These are phyloP conservation scores for Stentor roeselii DNA, from an alignment of 73 alveolate genomes.

Conservation along the genomic window DNA sequence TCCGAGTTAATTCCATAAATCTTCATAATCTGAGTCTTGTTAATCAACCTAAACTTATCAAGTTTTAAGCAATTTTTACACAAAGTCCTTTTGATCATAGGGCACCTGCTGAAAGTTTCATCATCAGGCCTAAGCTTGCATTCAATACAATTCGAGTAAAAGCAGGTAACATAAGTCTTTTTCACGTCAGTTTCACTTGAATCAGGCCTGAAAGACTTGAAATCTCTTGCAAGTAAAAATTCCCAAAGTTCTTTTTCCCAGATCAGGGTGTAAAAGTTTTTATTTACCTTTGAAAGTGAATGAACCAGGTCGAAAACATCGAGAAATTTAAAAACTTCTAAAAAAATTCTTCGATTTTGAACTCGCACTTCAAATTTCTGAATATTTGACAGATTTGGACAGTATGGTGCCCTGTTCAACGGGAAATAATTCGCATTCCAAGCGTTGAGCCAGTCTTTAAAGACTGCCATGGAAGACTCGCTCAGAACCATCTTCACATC, in stretches of 20 bases:
- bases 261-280: background rate
- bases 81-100: background rate
- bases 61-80: background rate
- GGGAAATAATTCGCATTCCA: background rate
- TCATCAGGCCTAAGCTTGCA: background rate
- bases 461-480: background rate
- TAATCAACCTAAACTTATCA: background rate
- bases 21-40: background rate
- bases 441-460: background rate
- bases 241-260: slow-evolving; percentile 25
- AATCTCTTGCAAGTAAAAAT: background rate
- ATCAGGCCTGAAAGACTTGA: background rate
- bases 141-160: background rate
- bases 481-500: background rate
- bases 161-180: background rate
- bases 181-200: background rate
- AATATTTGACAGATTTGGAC: too few relatives aligned
- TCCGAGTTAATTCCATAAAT: too few relatives aligned
- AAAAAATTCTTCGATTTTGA: background rate
- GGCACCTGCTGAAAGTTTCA: background rate
- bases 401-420: background rate
- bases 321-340: background rate
- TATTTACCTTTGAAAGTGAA: background rate
- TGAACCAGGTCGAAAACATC: background rate
- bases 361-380: background rate